Evolutionary conservation across 176 grass and related monocot genomes (phyloP).

Genomic region (Pontederia crassipes): DNA sequence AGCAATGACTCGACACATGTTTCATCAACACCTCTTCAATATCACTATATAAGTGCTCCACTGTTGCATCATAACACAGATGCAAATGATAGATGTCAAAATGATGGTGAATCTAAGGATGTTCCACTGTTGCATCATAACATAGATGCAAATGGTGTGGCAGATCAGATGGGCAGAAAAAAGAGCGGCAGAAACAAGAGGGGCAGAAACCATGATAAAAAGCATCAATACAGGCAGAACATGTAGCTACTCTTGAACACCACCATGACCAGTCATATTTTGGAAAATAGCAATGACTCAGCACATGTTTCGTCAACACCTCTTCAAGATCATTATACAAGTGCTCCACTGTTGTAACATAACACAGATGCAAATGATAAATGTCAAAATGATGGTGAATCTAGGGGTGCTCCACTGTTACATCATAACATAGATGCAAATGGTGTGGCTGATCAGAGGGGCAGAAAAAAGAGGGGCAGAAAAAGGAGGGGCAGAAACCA

Average conservation of each 20-base stretch:
- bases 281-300: conserved; percentile 25
- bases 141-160: conserved; percentile 27
- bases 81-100: conserved; percentile 19
- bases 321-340: conserved; percentile 35
- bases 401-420: conserved; percentile 26
- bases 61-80: no score
- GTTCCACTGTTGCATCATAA: conserved; percentile 31
- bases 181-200: no score
- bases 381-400: conserved; percentile 10
- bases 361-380: no score
- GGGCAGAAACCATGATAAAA: conserved; percentile 24
- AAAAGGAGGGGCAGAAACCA: conserved; percentile 28
- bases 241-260: conserved; percentile 29
- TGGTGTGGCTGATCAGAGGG: conserved; percentile 29
- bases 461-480: no score
- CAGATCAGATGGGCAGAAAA: no score
- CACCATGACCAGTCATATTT: conserved; percentile 26
- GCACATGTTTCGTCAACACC: conserved; percentile 26
- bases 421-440: conserved; percentile 33
- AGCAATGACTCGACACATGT: conserved; percentile 25
- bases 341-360: conserved; percentile 31
- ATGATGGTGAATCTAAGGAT: conserved; percentile 19
- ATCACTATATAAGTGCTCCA: conserved; percentile 34
- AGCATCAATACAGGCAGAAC: conserved; percentile 28
- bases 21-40: conserved; percentile 27